phyloP scores from a whole-genome alignment of 345 rosid genomes.

The Populus deltoides region DNA sequence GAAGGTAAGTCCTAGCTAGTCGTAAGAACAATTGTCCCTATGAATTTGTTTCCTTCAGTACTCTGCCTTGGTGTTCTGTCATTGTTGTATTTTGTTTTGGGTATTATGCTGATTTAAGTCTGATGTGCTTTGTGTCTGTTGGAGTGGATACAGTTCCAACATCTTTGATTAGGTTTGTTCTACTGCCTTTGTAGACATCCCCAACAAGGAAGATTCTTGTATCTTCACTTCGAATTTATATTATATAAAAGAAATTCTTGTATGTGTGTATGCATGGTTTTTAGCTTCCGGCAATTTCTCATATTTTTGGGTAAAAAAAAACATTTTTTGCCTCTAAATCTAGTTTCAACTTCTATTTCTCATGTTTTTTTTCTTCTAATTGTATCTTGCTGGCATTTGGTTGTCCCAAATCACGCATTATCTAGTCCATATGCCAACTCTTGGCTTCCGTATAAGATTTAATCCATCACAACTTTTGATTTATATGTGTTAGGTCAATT shows the following conservation, averaged over 20 bases:
- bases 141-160: not conserved
- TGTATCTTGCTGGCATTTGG: no score
- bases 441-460: no score
- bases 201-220: not conserved
- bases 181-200: not conserved
- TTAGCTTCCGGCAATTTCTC: not conserved
- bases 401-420: no score
- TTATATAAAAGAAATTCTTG: not conserved
- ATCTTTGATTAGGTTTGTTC: not conserved
- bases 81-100: no score
- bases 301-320: not conserved
- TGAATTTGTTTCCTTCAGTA: not conserved
- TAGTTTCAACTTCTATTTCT: no score
- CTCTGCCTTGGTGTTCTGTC: not conserved
- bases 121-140: not conserved
- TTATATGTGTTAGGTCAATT: no score
- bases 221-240: not conserved
- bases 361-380: no score
- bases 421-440: no score
- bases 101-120: no score
- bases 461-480: no score
- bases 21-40: not conserved
- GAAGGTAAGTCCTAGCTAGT: not conserved
- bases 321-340: no score
- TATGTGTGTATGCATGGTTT: not conserved